A percentile compares a stretch with the other conserved stretches of the same genome.
phyloP scores from a whole-genome alignment of 2,329 filamentous ascomycete genomes.

The Gyromitra esculenta region DNA sequence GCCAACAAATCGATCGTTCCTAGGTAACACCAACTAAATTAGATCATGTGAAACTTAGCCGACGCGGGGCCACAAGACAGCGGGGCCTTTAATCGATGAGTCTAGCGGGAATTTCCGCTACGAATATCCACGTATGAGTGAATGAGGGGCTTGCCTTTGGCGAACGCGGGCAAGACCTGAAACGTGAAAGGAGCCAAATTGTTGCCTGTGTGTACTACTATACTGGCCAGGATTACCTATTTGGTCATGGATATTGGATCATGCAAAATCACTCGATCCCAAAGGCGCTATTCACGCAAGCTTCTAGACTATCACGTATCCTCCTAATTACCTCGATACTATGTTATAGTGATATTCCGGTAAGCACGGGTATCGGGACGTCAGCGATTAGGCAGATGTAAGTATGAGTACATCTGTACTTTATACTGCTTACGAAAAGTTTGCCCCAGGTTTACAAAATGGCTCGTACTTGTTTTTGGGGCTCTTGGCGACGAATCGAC shows the following conservation, averaged over 20 bases:
- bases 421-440: conserved; percentile 1
- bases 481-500: conserved; percentile 14
- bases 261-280: conserved; percentile 25
- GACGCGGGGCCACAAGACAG: background rate
- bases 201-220: background rate
- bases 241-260: background rate
- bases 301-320: background rate
- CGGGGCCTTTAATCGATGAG: too few relatives aligned
- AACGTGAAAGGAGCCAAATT: background rate
- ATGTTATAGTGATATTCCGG: background rate
- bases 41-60: background rate
- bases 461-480: background rate
- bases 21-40: background rate
- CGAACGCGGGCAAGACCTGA: background rate
- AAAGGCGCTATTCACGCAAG: background rate
- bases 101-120: too few relatives aligned
- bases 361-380: background rate
- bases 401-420: background rate
- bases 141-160: background rate
- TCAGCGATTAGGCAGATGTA: background rate
- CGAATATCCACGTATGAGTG: background rate
- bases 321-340: background rate
- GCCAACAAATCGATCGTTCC: background rate
- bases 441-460: background rate
- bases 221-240: background rate